Evolutionary conservation across 2,329 filamentous ascomycete genomes (phyloP).

Genomic region (Cryphonectria nitschkei): DNA sequence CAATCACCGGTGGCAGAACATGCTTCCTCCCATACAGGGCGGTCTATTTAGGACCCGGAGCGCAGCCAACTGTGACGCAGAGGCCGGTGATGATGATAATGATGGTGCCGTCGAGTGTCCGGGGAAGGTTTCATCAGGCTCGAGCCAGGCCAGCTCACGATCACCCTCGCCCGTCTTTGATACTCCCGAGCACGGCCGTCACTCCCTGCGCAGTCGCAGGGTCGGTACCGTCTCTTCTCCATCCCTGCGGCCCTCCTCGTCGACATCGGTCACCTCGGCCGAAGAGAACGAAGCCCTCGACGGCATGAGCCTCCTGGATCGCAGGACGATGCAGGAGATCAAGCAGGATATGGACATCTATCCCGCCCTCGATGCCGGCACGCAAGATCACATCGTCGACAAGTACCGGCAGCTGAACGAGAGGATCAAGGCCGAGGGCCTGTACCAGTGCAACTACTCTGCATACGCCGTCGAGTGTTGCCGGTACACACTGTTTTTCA

Average conservation of each 20-base stretch:
- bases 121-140: constrained; percentile 27
- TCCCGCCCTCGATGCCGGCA: constrained; percentile 72
- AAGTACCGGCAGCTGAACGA: constrained; percentile 83
- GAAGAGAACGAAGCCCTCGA: constrained; percentile 47
- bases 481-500: constrained; percentile 73
- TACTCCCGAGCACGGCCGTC: constrained; percentile 9
- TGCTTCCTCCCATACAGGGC: constrained; percentile 88
- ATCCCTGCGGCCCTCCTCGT: constrained; percentile 48
- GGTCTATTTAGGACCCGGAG: constrained; percentile 67
- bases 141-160: constrained; percentile 30
- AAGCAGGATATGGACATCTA: constrained; percentile 79
- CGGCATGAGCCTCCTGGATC: constrained; percentile 70
- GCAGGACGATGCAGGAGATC: constrained; percentile 74
- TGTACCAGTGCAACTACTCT: constrained; percentile 84
- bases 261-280: constrained; percentile 62
- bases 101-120: constrained; percentile 31
- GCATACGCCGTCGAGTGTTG: constrained; percentile 75
- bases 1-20: constrained; percentile 83
- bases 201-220: constrained; percentile 43
- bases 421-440: constrained; percentile 71
- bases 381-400: constrained; percentile 73
- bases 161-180: constrained; percentile 64
- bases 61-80: constrained; percentile 40
- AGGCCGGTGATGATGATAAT: neutral
- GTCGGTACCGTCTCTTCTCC: constrained; percentile 35